Conservation (phyloP, 2,329 filamentous ascomycete species). For the Clarireedia sp. region DNA sequence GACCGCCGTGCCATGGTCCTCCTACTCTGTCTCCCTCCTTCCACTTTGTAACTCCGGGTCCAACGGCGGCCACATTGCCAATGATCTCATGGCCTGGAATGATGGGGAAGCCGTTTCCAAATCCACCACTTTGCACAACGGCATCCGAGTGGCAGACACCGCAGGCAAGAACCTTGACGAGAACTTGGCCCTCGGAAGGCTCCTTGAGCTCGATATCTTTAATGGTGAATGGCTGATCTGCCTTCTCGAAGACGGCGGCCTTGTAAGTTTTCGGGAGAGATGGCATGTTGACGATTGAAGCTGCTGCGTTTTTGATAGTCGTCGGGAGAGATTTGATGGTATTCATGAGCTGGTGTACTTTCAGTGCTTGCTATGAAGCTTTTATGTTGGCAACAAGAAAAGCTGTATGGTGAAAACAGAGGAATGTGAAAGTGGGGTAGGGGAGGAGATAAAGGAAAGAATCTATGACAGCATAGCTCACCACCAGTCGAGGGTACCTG, state of each 20-base stretch:
- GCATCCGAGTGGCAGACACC: slow-evolving; percentile 63
- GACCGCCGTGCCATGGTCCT: slow-evolving; percentile 58
- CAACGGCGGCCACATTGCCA: slow-evolving; percentile 56
- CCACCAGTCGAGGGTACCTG: too few relatives aligned
- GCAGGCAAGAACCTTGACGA: slow-evolving; percentile 65
- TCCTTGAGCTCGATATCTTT: slow-evolving; percentile 50
- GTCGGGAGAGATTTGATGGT: not conserved
- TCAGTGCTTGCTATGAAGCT: not conserved
- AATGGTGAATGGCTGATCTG: slow-evolving; percentile 45
- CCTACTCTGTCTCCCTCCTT: slow-evolving; percentile 60
- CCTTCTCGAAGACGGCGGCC: slow-evolving; percentile 51
- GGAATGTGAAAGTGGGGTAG: too few relatives aligned
- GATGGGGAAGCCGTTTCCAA: slow-evolving; percentile 51
- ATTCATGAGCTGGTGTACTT: not conserved
- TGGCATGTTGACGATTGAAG: slow-evolving; percentile 14
- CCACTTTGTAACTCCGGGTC: slow-evolving; percentile 48
- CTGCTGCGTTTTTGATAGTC: not conserved
- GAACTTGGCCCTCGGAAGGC: slow-evolving; percentile 50
- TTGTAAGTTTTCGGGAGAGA: slow-evolving; percentile 58
- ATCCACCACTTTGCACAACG: slow-evolving; percentile 36
- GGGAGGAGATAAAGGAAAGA: too few relatives aligned
- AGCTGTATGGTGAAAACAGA: not conserved
- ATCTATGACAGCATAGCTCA: too few relatives aligned
- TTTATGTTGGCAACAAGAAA: not conserved
- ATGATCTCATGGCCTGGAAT: slow-evolving; percentile 66